Percentiles rank a stretch among this genome's conserved stretches.
Conservation (phyloP, 208 protist genomes). For the Phytomonas sp. region DNA sequence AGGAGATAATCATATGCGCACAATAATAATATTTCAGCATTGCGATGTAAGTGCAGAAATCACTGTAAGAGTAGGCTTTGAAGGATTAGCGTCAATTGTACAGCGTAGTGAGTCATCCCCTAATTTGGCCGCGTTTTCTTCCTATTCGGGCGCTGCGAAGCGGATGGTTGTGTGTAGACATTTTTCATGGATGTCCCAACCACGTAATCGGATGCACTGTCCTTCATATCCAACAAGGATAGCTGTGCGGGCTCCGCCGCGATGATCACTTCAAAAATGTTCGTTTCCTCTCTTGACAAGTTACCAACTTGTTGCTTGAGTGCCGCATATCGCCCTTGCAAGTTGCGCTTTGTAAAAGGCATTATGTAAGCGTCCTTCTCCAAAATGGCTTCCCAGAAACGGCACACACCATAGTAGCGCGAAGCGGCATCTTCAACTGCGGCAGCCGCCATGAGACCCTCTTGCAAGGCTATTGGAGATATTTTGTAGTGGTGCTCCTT, state of each 20-base stretch:
- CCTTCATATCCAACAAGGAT: conserved; percentile 80
- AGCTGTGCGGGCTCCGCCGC: conserved; percentile 17
- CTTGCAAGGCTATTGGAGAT: conserved; percentile 80
- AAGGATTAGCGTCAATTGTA: background rate
- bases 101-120: background rate
- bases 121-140: background rate
- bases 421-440: conserved; percentile 21
- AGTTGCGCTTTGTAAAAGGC: conserved; percentile 70
- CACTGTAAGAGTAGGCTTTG: background rate
- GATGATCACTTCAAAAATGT: background rate
- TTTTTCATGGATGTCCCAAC: conserved; percentile 72
- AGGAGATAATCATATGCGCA: background rate
- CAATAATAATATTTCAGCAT: background rate
- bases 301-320: conserved; percentile 12
- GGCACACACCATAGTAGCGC: conserved; percentile 25
- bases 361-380: conserved; percentile 78
- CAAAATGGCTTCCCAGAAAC: conserved; percentile 44
- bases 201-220: conserved; percentile 78
- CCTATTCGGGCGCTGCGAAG: background rate
- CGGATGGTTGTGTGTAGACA: conserved; percentile 29
- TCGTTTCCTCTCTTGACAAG: background rate
- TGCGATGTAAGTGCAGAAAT: background rate
- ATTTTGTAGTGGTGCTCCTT: conserved; percentile 13
- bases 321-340: conserved; percentile 31
- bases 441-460: conserved; percentile 64